Conservation (phyloP, 2,329 filamentous ascomycete genomes). For the Cytospora leucostoma region DNA sequence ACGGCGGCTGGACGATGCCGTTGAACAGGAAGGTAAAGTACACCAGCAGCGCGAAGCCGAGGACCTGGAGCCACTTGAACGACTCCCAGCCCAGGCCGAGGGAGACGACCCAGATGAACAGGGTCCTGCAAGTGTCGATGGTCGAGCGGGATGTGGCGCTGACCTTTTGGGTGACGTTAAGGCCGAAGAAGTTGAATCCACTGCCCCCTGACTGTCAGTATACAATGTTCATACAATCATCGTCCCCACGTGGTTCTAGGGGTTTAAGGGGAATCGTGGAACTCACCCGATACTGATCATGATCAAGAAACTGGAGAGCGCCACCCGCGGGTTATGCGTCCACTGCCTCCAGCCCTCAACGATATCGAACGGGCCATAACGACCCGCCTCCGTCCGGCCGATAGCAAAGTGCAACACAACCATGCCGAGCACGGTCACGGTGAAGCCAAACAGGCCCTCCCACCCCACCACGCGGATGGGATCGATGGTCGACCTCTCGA, state of each 20-base stretch:
- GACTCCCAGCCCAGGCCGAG: slow-evolving; percentile 93
- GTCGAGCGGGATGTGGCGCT: slow-evolving; percentile 92
- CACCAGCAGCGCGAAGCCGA: slow-evolving; percentile 84
- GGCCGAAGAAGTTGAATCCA: slow-evolving; percentile 98
- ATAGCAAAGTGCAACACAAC: slow-evolving; percentile 74
- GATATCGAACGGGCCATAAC: slow-evolving; percentile 86
- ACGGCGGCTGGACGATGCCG: slow-evolving; percentile 81
- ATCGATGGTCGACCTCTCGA: slow-evolving; percentile 66
- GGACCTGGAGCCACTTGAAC: slow-evolving; percentile 95
- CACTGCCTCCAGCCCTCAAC: slow-evolving; percentile 83
- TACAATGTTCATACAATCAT: no score
- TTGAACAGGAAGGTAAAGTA: slow-evolving; percentile 98
- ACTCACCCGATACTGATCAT: slow-evolving; percentile 96
- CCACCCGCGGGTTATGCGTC: slow-evolving; percentile 68
- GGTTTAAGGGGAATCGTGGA: slow-evolving; percentile 13
- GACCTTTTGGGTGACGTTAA: slow-evolving; percentile 86
- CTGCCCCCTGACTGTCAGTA: slow-evolving; percentile 45
- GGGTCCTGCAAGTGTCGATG: slow-evolving; percentile 94
- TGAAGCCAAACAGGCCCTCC: slow-evolving; percentile 92
- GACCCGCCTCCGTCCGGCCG: slow-evolving; percentile 72
- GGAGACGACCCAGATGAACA: slow-evolving; percentile 98
- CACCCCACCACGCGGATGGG: slow-evolving; percentile 92
- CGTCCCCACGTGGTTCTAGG: slow-evolving; percentile 15
- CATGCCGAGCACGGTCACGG: slow-evolving; percentile 77
- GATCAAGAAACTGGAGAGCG: slow-evolving; percentile 79